Evolutionary conservation across 371 early-diverging fungal species (phyloP), one percentile per base, ranked within the genome.

Genomic region (Lichtheimia ornata): DNA sequence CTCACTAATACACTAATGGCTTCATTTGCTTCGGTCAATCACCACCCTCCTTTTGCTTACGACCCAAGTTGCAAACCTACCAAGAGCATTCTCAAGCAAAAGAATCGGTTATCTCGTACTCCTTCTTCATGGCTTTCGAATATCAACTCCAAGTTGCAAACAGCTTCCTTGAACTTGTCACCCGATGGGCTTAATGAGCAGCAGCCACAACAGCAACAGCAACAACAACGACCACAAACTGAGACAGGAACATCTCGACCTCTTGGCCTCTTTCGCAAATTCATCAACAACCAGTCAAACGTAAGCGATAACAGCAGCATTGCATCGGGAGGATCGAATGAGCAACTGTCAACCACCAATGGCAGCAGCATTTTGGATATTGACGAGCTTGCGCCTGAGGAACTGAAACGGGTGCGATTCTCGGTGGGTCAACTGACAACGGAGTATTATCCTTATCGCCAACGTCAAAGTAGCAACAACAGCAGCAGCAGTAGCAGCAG

Each of bases 381-480:
- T 4, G 67, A 73, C 44, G 76, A 77, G 30, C 60, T 80, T 13
- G 50, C 57, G 5, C 69, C 77, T 12, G 69, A 71, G 50, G 69
- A 73, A 12, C 63, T 80, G 24, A 82, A 82, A 66, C 73, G 85
- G 40, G 87, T 87, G 0, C 77, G 83, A 27, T 87, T 87, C 62
- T 81, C 87, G 1, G 83, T 84, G 1, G 70, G 67, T 40, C 64
- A 81, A 49, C 62, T 87, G 53, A 80, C 82, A 0, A 82, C 80
- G 11, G 87, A 87, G 62, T 83, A 82, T 25, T 59, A 59, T 61
- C 55, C 77, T 58, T 62, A 72, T 44, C 25, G 65, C 62, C n/a
- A 61, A 59, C 41, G 30, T 47, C 53, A 27, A 44, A 12, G 17
- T 47, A 43, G 28, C 45, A 1, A 27, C 42, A 14, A 18, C 42